phyloP scores from a whole-genome alignment of 2,329 filamentous ascomycete genomes.

The Fusarium bactridioides region DNA sequence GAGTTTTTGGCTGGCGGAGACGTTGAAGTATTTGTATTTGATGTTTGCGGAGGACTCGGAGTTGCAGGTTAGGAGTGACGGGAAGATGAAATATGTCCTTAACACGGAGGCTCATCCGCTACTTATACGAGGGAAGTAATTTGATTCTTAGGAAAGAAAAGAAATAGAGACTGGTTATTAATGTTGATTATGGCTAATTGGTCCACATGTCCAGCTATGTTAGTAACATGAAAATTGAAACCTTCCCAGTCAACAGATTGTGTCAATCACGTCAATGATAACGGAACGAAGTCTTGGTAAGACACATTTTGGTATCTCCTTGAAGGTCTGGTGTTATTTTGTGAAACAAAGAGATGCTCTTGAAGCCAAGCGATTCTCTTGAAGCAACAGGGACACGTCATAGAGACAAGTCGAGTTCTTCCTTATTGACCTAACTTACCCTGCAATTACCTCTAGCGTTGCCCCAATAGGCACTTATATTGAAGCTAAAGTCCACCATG shows the following conservation, averaged over 20 bases:
- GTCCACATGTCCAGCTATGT: rapidly evolving
- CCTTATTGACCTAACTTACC: rapidly evolving
- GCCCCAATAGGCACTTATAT: rapidly evolving
- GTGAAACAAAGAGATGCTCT: no score
- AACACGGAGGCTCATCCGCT: constrained; percentile 33
- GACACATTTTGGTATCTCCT: rapidly evolving
- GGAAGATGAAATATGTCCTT: constrained; percentile 27
- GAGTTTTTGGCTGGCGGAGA: constrained; percentile 35
- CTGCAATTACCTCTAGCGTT: no score
- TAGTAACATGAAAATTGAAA: no score
- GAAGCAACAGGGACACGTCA: rapidly evolving
- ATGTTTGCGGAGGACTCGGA: constrained; percentile 31
- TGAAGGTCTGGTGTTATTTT: rapidly evolving
- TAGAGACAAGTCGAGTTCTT: rapidly evolving
- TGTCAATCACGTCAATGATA: rapidly evolving
- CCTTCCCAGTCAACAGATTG: no score
- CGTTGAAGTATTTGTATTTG: constrained; percentile 33
- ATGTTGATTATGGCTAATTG: rapidly evolving
- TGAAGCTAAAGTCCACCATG: no score
- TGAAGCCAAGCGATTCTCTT: no score
- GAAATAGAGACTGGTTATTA: no score
- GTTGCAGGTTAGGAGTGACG: constrained; percentile 23
- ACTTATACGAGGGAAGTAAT: neutral
- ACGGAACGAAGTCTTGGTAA: rapidly evolving
- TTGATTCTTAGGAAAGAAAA: no score